Evolutionary conservation across 1,139 yeast genomes (phyloP), one percentile per base, ranked within the genome.

Genomic region (Protomyces lactucae-debilis): DNA sequence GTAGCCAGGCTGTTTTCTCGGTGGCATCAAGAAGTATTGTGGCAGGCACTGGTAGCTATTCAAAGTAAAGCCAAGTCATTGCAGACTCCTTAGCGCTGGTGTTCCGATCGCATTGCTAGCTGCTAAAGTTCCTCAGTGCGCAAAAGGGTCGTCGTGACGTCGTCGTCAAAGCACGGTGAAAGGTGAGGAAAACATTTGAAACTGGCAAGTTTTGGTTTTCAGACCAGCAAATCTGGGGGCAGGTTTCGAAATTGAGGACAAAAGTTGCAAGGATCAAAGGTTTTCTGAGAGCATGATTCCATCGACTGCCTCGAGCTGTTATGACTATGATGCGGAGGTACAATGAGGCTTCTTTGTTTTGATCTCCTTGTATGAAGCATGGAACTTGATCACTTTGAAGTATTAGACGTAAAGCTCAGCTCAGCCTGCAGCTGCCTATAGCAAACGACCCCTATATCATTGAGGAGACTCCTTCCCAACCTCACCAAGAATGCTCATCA

Each of bases 1-100:
- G 66, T 63, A 23, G 52, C 55, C 40, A 63, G 57, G 18, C 65
- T 43, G 48, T 6, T 43, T 43, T 43, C 48, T 43, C 1, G 48
- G 28, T 1, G 48, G 48, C 48, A 43, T 43, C 18, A 18, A 18
- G n/a, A 43, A 4, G 48, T 14, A 14, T 14, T 14, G 48, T n/a
- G 23, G 23, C 23, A 21, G 23, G 23, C 23, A 21, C 23, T 40
- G 46, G 48, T 43, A 43, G 48, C 48, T 43, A 6, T 10, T 43
- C 48, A 43, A 43, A 43, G 23, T 43, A 14, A 18, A 43, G 23
- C 48, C 8, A 43, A 43, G 16, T 16, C 48, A 9, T 43, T 43
- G 18, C 23, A 4, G 48, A 43, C 48, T 16, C 48, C 23, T 1
- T 1, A 43, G 6, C 12, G 48, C 48, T 43, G 48, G 16, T 37